Evolutionary conservation across 2,329 filamentous ascomycete genomes (phyloP).

Genomic region (Talaromyces sp.): DNA sequence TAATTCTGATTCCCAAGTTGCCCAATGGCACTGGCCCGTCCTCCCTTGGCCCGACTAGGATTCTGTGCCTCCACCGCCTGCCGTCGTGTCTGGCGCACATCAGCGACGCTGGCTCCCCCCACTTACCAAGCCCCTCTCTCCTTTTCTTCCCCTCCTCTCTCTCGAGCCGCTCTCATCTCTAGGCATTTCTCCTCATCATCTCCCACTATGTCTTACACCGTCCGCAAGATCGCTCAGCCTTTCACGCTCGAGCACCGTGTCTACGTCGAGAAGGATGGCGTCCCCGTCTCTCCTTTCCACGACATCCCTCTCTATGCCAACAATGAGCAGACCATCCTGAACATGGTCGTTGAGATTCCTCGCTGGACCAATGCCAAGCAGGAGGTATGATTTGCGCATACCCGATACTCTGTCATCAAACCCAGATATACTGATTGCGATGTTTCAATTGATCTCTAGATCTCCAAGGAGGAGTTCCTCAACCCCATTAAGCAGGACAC

Average conservation of each 20-base stretch:
- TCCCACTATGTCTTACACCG: constrained; percentile 60
- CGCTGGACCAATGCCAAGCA: constrained; percentile 99
- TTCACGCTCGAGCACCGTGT: constrained; percentile 97
- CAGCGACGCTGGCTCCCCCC: constrained; percentile 47
- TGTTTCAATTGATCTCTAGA: constrained; percentile 56
- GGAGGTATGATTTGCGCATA: constrained; percentile 67
- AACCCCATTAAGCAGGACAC: constrained; percentile 99
- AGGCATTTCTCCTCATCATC: constrained; percentile 51
- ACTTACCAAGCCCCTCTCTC: constrained; percentile 37
- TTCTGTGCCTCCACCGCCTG: constrained; percentile 37
- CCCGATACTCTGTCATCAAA: not conserved
- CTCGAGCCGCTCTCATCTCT: constrained; percentile 49
- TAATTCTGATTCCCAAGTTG: constrained; percentile 1
- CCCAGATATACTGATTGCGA: constrained; percentile 24
- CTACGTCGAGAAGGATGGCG: constrained; percentile 97
- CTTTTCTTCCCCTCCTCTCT: constrained; percentile 29
- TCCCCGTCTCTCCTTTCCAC: constrained; percentile 93
- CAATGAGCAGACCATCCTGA: constrained; percentile 89
- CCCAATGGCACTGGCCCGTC: constrained; percentile 26
- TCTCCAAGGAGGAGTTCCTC: constrained; percentile 97
- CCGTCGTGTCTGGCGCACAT: constrained; percentile 36
- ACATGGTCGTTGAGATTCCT: constrained; percentile 99
- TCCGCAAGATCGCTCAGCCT: constrained; percentile 84
- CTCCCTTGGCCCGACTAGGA: constrained; percentile 38
- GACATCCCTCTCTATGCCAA: constrained; percentile 98